Base-by-base conservation (phyloP, 2,329 filamentous ascomycete species). In the Botrytis elliptica region DNA sequence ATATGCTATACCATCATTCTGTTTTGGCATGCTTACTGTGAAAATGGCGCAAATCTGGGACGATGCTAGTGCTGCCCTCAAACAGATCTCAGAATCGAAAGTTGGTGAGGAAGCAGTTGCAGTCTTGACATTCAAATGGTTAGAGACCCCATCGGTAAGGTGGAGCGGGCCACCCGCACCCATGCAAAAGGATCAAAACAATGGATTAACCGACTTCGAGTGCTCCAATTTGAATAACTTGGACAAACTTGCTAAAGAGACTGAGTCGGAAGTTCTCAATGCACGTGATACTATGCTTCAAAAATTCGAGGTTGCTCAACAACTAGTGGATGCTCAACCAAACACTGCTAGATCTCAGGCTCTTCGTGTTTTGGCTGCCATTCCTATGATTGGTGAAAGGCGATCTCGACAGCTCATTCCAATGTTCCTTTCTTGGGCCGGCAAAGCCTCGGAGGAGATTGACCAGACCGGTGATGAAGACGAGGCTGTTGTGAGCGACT, bases 21-120 rank as follows among this genome's bases (percentile, higher is more conserved):
- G 94, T 78, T 97, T 98, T 78, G 96, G 96, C 67, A 88, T 98
- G 82, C 87, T 98, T 74, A 96, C 95, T 0, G 90, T 97, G 67
- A 93, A 92, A 77, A 86, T 98, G 76, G 89, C 94, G 0, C 94
- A 94, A 52, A 86, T 97, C 9, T 98, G 95, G 93, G 93, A 97
- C 75, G 93, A 97, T 78, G 89, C 93, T 0, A 89, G 92, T 69
- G 88, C 90, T 72, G 90, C 93, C 0, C 84, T 99, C 79, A 92
- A 93, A 79, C 87, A 91, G 70, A 90, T 99, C 71, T 88, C 90
- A 33, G 88, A 93, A 77, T 87, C 87, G 36, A 91, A 92, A 76
- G 83, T 84, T 57, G 94, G 93, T 36, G 94, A 98, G 80, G 90
- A 91, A 46, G 85, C 88, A 29, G 86, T 98, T 55, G 89, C 91